Base-by-base conservation (phyloP, 2,329 filamentous ascomycete genomes). In the Albophoma yamanashiensis region DNA sequence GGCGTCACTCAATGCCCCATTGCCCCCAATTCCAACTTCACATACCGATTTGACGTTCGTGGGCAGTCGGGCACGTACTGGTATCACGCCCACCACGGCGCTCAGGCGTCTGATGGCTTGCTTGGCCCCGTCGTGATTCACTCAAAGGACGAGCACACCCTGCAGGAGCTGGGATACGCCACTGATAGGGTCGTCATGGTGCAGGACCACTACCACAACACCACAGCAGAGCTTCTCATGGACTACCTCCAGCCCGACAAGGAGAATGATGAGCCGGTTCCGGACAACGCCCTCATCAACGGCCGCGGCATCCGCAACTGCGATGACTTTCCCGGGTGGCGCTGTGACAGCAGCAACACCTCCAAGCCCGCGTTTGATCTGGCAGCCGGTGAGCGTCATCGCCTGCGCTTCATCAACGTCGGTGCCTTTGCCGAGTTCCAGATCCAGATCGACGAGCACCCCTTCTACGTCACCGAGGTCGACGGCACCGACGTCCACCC, bases 371-470 rank as follows among this genome's bases (percentile, higher is more conserved):
- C 68, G 1, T 68, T 85, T 8, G 72, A 78, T 25, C 71, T 86
- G 5, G 68, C 78, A n/a, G 76, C 80, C 1, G 79, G 81, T 2
- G 78, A 81, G 57, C 80, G 78, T 1, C 89, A 91, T 64, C 81
- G 86, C 52, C 73, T 91, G 56, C 82, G 88, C 17, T 79, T 91
- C 64, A 77, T 89, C 63, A 91, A 91, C 63, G 81, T 87, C 11
- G 88, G 85, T 14, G 86, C 85, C 0, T 89, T 89, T 67, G 86
- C 87, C 2, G 85, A 85, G 67, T 88, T 91, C 63, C 87, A 91
- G 67, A 79, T 91, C 36, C 85, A 84, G 67, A 78, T 91, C 55
- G 88, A 91, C 64, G 82, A 83, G 57, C 88, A 91, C 64, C 69
- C 76, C 0, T 84, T 89, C 69, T 76, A 75, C 40, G 75, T 91